Evolutionary conservation across 345 rosid genomes (phyloP).

Genomic region (Eucalyptus regnans): DNA sequence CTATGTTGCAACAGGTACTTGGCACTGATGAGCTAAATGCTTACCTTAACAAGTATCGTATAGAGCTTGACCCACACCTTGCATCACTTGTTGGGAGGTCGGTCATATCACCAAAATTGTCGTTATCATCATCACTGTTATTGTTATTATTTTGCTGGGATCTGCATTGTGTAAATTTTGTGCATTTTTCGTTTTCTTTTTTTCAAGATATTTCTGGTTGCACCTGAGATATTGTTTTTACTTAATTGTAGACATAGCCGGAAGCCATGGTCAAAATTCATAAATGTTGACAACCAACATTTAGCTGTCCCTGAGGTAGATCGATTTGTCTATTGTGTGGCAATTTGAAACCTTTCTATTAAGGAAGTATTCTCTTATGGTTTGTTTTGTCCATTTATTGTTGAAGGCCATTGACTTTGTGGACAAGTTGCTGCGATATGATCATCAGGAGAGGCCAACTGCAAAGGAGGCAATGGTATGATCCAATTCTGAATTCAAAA

Average conservation of each 20-base stretch:
- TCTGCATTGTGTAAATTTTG: neutral
- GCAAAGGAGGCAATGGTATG: constrained; percentile 97
- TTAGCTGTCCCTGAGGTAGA: constrained; percentile 87
- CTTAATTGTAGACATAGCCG: constrained; percentile 55
- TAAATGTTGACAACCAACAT: constrained; percentile 82
- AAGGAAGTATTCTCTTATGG: neutral
- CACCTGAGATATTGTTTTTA: neutral
- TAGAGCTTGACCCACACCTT: constrained; percentile 88
- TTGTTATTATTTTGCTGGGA: neutral
- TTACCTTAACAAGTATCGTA: constrained; percentile 69
- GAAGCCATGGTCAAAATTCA: constrained; percentile 89
- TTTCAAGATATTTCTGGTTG: neutral
- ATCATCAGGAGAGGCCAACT: constrained; percentile 96
- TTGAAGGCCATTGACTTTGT: constrained; percentile 87
- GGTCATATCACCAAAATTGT: neutral
- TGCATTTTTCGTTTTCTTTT: neutral
- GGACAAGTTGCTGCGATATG: constrained; percentile 91
- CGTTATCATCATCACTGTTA: neutral
- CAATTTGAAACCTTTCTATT: neutral
- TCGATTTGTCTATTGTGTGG: neutral
- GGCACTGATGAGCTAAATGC: constrained; percentile 90
- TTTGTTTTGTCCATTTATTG: neutral
- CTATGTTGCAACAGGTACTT: constrained; percentile 41
- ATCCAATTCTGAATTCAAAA: neutral
- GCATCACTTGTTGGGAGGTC: constrained; percentile 92